Evolutionary conservation across 257 asterid genomes (phyloP).

Genomic region (Cinchona pubescens): DNA sequence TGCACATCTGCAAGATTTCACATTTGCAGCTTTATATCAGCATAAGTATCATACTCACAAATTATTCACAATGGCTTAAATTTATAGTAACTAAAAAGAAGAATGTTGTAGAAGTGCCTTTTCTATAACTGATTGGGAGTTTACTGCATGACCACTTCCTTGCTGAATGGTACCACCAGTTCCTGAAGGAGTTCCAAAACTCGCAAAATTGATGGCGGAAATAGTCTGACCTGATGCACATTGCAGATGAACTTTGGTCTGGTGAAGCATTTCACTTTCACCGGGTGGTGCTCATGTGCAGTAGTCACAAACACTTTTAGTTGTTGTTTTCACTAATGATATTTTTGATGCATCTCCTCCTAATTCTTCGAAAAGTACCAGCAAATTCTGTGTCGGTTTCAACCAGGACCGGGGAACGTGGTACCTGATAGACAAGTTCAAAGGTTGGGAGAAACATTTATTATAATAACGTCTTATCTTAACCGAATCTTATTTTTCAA

Average conservation of each 20-base stretch:
- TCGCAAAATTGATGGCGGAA: constrained; percentile 50
- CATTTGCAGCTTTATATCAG: not conserved
- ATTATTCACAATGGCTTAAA: no score
- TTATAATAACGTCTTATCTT: no score
- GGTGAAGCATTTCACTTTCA: constrained; percentile 33
- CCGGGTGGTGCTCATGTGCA: constrained; percentile 30
- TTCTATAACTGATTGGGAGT: constrained; percentile 38
- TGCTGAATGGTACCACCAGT: constrained; percentile 41
- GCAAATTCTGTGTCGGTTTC: constrained; percentile 48
- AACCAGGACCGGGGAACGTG: constrained; percentile 87
- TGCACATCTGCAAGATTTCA: constrained; percentile 40
- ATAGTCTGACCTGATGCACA: constrained; percentile 46
- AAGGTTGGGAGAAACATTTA: not conserved
- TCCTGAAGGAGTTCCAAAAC: constrained; percentile 58
- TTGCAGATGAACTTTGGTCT: constrained; percentile 37
- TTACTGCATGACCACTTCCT: constrained; percentile 49
- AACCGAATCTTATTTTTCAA: not conserved
- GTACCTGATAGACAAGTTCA: constrained; percentile 42
- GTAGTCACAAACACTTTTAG: constrained; percentile 25
- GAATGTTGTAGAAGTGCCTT: constrained; percentile 29
- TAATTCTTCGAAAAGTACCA: constrained; percentile 58
- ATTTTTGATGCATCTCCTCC: constrained; percentile 62
- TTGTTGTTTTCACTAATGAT: constrained; percentile 39
- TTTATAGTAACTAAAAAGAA: not conserved
- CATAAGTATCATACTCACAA: not conserved